Base-by-base conservation (phyloP, 768 basidiomycete genomes). In the Asterophora lycoperdoides region DNA sequence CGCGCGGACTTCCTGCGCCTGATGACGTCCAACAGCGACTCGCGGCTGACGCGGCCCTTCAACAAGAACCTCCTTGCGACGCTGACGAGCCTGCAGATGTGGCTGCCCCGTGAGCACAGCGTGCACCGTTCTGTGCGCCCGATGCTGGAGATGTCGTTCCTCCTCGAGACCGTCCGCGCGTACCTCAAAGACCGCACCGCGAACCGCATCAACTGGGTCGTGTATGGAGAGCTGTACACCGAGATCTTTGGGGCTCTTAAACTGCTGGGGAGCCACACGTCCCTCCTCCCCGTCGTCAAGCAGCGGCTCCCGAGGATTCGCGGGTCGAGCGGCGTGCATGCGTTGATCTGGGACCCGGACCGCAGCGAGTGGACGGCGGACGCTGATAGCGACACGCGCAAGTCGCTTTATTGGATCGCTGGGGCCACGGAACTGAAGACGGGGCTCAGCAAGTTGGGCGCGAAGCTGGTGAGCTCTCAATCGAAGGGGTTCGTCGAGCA, bases 151-250 rank as follows among this genome's bases (percentile, higher is more conserved):
- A 54, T 33, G 28, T 51, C 52, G 13, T 43, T 50, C 28, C 17
- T 56, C 20, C 46, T 54, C 8, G 49, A 54, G 13, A 49, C 48
- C 8, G 29, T 50, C 32, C 46, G 43, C 10, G 18, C 44, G 0
- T 54, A 44, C 19, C 49, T 53, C 36, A 43, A 37, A 37, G 30
- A 44, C 32, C 14, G 8, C 14, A 38, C 36, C 14, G 20, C n/a
- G 20, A 9, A 5, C 20, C 46, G 36, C 15, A 30, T 42, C 30
- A 46, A 52, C 45, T 52, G 51, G 51, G 45, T 52, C 35, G 37
- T 52, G 15, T 40, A 46, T 17, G 44, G 33, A 9, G 41, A 46
- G 20, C 19, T 44, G n/a, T 52, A 52, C 34, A 19, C 17, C 19
- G 38, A 34, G 30, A 40, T 52, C 23, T 19, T 52, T 32, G 35